These are phyloP conservation scores for Sporisorium reilianum DNA, from an alignment of 1,284 basidiomycete genomes.

Conservation along the genomic window DNA sequence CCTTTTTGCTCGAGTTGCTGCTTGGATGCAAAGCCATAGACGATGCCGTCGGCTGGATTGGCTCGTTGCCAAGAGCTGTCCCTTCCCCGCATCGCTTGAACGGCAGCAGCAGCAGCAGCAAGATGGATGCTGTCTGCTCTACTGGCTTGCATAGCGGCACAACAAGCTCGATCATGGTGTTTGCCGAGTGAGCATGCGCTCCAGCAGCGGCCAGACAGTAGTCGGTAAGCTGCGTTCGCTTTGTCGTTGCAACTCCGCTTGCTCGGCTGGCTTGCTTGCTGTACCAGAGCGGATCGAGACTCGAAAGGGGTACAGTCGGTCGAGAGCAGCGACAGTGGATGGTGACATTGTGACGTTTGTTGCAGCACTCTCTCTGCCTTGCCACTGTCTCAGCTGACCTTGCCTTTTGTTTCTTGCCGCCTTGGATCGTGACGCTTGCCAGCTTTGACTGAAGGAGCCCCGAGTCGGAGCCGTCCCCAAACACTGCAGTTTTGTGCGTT, in stretches of 20 bases:
- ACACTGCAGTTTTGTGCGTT: too few species aligned
- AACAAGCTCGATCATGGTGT: background rate
- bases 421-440: too few species aligned
- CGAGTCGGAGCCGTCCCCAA: too few species aligned
- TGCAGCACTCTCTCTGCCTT: too few species aligned
- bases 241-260: background rate
- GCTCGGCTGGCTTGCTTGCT: background rate
- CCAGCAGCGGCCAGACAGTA: background rate
- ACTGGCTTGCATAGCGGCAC: too few species aligned
- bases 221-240: background rate
- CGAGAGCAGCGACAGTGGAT: too few species aligned
- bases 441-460: too few species aligned
- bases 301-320: background rate
- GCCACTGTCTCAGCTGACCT: conserved; percentile 8
- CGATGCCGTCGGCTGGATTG: conserved; percentile 7
- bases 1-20: background rate
- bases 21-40: conserved; percentile 8
- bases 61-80: background rate
- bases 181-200: background rate
- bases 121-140: too few species aligned
- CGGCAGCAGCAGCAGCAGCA: too few species aligned
- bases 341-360: too few species aligned
- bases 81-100: background rate
- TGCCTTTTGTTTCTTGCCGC: too few species aligned
- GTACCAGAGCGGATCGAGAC: background rate